Evolutionary conservation across 257 asterid species (phyloP), one percentile per base, ranked within the genome.

Genomic region (Nicotiana benthamiana): DNA sequence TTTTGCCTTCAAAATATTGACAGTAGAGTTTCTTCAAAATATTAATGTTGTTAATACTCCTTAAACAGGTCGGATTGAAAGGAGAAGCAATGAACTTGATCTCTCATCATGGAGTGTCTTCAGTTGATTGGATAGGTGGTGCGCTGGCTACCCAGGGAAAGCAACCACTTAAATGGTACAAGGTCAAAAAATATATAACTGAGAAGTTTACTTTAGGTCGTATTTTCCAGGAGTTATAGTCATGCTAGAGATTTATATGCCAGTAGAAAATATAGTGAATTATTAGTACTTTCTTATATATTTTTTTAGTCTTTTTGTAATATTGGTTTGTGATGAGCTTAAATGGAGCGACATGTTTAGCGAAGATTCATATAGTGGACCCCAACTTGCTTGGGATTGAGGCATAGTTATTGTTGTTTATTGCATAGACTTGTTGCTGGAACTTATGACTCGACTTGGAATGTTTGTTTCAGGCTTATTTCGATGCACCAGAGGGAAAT

Each of bases 81-180:
- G 95, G 94, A 32, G 97, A 92, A 79, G 61, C 83, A 17, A 84
- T 88, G 85, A 87, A 89, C 83, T 80, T 90, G 80, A 87, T 76
- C 48, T 86, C 91, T 26, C 91, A 87, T n/a, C 79, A 84, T 9
- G 85, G 82, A 40, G 90, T 68, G 17, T 84, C 90, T 6, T 84
- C 91, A 0, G 90, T 86, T 10, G 93, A 91, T 70, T 93, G 98
- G 98, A 40, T 82, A n/a, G 87, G 75, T 17, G 85, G 72, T 12
- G 83, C 89, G 34, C 77, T 85, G 20, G 76, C 83, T 34, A 57
- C 81, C 76, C 86, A 82, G 80, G 88, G 75, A 76, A 90, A 86
- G 36, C 94, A 75, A 74, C 92, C 94, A 43, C 78, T 92, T 83
- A 86, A 75, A 76, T 93, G 98, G 98, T 89, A 89, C 86, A 92